A percentile compares a stretch with the other conserved stretches of the same genome.
Evolutionary conservation across 1,284 basidiomycete species (phyloP).

Genomic region (Ceratobasidium sp.): DNA sequence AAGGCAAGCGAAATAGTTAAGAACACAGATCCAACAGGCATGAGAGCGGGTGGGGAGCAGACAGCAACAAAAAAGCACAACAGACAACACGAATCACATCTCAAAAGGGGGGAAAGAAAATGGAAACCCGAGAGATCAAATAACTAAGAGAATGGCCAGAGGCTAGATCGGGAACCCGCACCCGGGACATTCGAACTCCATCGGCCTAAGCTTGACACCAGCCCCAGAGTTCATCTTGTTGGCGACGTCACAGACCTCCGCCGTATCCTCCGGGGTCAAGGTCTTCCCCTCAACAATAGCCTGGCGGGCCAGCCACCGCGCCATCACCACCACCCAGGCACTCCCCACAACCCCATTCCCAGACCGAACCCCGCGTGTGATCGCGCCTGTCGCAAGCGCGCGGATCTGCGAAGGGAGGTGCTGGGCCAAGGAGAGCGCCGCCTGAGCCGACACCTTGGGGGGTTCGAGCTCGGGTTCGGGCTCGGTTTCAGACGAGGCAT

Average conservation of each 20-base stretch:
- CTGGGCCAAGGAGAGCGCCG: not conserved
- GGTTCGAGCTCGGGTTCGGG: not conserved
- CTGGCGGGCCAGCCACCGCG: slow-evolving; percentile 20
- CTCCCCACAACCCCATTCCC: slow-evolving; percentile 28
- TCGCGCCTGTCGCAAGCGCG: slow-evolving; percentile 14
- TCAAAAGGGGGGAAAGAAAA: not conserved
- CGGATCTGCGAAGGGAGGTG: slow-evolving; percentile 18
- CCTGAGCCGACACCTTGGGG: slow-evolving; percentile 1
- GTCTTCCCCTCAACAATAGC: slow-evolving; percentile 13
- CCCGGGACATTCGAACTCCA: slow-evolving; percentile 25
- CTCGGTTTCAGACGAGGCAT: slow-evolving; percentile 29
- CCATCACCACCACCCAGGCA: slow-evolving; percentile 2
- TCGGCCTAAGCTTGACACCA: not conserved
- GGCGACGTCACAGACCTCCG: not conserved
- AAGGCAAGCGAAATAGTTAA: not conserved
- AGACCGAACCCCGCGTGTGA: slow-evolving; percentile 20
- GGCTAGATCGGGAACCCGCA: slow-evolving; percentile 24
- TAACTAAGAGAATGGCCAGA: not conserved
- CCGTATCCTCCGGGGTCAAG: not conserved
- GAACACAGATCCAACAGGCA: not conserved
- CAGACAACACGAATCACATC: not conserved
- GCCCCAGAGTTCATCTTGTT: not conserved
- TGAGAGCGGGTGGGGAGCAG: not conserved
- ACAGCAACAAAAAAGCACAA: slow-evolving; percentile 13
- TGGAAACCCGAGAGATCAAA: not conserved